Evolutionary conservation across 257 asterid species (phyloP), one percentile per base, ranked within the genome.

Genomic region (Rehmannia glutinosa): DNA sequence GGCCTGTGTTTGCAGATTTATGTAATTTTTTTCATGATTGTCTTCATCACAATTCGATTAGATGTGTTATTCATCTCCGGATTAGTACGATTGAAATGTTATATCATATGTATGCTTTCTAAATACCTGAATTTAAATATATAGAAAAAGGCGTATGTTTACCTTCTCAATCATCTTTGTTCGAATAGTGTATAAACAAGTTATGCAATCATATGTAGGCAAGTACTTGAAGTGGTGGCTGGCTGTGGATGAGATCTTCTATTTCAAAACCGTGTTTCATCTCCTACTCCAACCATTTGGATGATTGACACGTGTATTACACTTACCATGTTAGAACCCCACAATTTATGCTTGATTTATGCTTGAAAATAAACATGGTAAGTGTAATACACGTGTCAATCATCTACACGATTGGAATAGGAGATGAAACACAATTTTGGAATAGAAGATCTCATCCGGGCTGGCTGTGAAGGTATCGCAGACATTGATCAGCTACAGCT

Each of bases 191-290:
- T 50, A 17, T 51, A 8, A 43, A 38, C 51, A 36, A 62, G 33
- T 23, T 51, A 46, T 32, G 20, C 36, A 15, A 73, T 63, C 15
- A 58, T 68, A 39, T 79, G 64, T 78, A 92, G 96, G 79, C 99
- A 93, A 87, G 96, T 90, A 12, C 95, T 93, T 56, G 99, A 93
- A 78, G 99, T 88, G 69, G 91, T 93, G 32, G 97, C 90, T 64
- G 97, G 96, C 58, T 84, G 96, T 77, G 86, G n/a, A n/a, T n/a
- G n/a, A n/a, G n/a, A n/a, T n/a, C n/a, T n/a, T n/a, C n/a, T n/a
- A n/a, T n/a, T n/a, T n/a, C n/a, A n/a, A n/a, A n/a, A n/a, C n/a
- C n/a, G n/a, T n/a, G n/a, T n/a, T n/a, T n/a, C n/a, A n/a, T n/a
- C n/a, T n/a, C n/a, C n/a, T n/a, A n/a, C n/a, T n/a, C n/a, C n/a